Percentiles rank a stretch among this genome's conserved stretches.
These are phyloP conservation scores for Osmanthus fragrans DNA, from an alignment of 257 asterid genomes.

Conservation along the genomic window DNA sequence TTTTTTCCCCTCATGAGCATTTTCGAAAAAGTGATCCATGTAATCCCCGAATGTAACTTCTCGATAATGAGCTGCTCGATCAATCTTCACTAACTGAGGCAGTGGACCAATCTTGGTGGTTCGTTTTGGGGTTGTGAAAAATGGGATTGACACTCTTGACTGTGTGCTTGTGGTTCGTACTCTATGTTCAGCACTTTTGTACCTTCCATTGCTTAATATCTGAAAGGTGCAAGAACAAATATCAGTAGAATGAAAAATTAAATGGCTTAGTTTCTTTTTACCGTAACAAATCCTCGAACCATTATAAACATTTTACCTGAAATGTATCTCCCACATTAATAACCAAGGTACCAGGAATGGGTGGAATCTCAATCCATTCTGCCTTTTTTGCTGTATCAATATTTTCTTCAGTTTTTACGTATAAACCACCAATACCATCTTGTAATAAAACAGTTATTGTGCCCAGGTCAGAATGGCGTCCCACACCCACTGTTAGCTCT, in stretches of 20 bases:
- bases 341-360: slow-evolving; percentile 38
- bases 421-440: slow-evolving; percentile 49
- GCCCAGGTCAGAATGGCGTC: slow-evolving; percentile 45
- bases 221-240: neutral
- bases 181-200: slow-evolving; percentile 44
- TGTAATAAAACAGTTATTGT: slow-evolving; percentile 37
- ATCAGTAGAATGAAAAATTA: neutral
- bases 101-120: slow-evolving; percentile 35
- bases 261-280: no score
- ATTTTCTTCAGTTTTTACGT: slow-evolving; percentile 37
- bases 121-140: slow-evolving; percentile 32
- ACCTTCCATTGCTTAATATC: slow-evolving; percentile 44
- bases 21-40: slow-evolving; percentile 36
- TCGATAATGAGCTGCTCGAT: slow-evolving; percentile 29
- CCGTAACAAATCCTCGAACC: no score
- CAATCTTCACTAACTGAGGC: slow-evolving; percentile 34
- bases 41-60: slow-evolving; percentile 35
- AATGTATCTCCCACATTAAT: slow-evolving; percentile 42
- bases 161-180: slow-evolving; percentile 37
- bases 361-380: slow-evolving; percentile 45
- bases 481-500: slow-evolving; percentile 42
- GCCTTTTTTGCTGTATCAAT: slow-evolving; percentile 6
- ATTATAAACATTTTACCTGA: slow-evolving; percentile 23
- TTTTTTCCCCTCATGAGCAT: slow-evolving; percentile 40
- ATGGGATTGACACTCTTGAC: slow-evolving; percentile 43